Percentiles rank a stretch among this genome's conserved stretches.
These are phyloP conservation scores for Anisodus acutangulus DNA, from an alignment of 257 asterid genomes.

Conservation along the genomic window DNA sequence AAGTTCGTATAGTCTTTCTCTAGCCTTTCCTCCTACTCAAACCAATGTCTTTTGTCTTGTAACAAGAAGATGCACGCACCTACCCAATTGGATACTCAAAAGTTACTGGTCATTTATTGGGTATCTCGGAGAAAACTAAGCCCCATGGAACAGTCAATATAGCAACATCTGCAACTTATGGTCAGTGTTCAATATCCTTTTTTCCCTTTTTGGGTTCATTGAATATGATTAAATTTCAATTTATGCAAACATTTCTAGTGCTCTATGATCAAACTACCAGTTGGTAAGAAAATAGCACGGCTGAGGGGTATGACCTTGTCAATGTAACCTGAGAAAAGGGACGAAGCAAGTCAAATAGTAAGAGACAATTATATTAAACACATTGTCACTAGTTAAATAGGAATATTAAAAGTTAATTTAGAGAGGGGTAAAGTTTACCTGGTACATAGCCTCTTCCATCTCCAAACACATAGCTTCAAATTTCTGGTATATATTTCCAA, in stretches of 20 bases:
- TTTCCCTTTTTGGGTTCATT: background rate
- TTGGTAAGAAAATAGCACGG: background rate
- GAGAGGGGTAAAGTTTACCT: constrained; percentile 48
- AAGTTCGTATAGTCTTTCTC: background rate
- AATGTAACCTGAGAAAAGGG: background rate
- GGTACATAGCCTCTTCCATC: constrained; percentile 73
- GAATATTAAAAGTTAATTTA: background rate
- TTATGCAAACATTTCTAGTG: background rate
- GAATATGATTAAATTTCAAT: background rate
- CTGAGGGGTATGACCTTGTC: background rate
- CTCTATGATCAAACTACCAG: background rate
- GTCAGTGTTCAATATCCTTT: background rate
- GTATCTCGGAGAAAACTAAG: background rate
- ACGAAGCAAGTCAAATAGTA: background rate
- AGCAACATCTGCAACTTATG: constrained; percentile 13
- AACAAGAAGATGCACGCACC: background rate
- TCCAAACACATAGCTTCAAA: constrained; percentile 83
- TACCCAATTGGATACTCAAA: background rate
- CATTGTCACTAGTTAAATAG: background rate
- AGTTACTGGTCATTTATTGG: background rate
- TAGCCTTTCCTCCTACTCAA: background rate
- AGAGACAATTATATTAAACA: background rate
- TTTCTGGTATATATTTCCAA: constrained; percentile 66
- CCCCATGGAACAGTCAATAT: background rate
- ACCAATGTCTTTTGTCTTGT: background rate